phyloP scores from a whole-genome alignment of 768 basidiomycete species.

The Suillus subalutaceus region DNA sequence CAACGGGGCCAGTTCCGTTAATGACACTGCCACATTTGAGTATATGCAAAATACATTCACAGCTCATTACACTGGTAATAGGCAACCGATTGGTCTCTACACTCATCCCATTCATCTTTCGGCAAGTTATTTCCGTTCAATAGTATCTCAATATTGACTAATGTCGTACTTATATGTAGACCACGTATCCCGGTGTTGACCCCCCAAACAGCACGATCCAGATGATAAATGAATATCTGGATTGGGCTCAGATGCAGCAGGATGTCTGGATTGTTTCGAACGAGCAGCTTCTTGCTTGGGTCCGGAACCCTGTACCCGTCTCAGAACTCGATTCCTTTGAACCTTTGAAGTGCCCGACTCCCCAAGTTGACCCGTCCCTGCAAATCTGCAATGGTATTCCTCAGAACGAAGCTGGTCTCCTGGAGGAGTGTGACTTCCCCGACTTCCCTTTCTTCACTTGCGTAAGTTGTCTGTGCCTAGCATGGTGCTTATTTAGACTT shows the following conservation, averaged over 20 bases:
- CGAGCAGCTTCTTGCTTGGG: constrained; percentile 75
- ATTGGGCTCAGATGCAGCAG: constrained; percentile 75
- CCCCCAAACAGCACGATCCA: constrained; percentile 55
- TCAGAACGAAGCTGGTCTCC: constrained; percentile 61
- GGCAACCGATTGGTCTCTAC: constrained; percentile 81
- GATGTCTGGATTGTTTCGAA: constrained; percentile 79
- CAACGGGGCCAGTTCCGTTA: constrained; percentile 50
- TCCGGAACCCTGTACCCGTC: constrained; percentile 66
- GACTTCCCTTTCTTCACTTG: constrained; percentile 84
- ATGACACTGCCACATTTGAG: constrained; percentile 64
- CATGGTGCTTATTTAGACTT: neutral
- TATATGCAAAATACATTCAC: constrained; percentile 79
- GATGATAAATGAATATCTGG: constrained; percentile 80
- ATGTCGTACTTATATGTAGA: constrained; percentile 33
- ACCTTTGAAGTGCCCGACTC: constrained; percentile 66
- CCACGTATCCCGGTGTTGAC: constrained; percentile 61
- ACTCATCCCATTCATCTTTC: constrained; percentile 81
- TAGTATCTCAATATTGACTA: constrained; percentile 4
- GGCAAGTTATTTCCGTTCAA: constrained; percentile 28
- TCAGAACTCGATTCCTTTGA: constrained; percentile 56
- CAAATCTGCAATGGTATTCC: constrained; percentile 83
- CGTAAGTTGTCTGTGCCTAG: constrained; percentile 42
- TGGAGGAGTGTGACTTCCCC: constrained; percentile 62
- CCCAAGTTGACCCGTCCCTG: constrained; percentile 51
- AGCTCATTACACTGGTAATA: constrained; percentile 71